Conservation (phyloP, 192 early-diverging fungal genomes). For the Entomortierella lignicola region DNA sequence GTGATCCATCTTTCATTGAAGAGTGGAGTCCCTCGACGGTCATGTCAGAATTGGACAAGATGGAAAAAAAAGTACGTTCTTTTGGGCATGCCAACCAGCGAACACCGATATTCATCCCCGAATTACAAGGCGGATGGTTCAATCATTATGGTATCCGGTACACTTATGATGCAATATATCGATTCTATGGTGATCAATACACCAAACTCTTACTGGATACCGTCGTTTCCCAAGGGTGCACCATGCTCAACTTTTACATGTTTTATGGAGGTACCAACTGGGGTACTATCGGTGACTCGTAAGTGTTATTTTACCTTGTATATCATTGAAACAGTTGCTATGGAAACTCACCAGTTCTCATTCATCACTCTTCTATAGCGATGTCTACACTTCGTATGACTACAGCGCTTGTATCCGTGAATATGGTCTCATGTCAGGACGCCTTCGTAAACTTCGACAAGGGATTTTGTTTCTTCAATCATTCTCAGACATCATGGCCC, state of each 20-base stretch:
- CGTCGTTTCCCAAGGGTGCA: conserved; percentile 72
- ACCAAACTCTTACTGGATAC: conserved; percentile 72
- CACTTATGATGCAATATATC: conserved; percentile 75
- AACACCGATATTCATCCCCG: conserved; percentile 79
- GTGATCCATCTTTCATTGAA: conserved; percentile 55
- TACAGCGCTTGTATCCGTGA: conserved; percentile 83
- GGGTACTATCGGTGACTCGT: conserved; percentile 77
- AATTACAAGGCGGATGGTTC: conserved; percentile 86
- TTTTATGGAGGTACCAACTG: conserved; percentile 85
- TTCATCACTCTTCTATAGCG: conserved; percentile 45
- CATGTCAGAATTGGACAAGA: conserved; percentile 63
- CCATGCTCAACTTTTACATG: conserved; percentile 76
- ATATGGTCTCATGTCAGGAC: conserved; percentile 72
- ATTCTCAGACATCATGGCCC: conserved; percentile 64
- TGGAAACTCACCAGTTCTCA: conserved; percentile 67
- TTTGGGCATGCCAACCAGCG: conserved; percentile 75
- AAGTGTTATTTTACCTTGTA: conserved; percentile 37
- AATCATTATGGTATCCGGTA: conserved; percentile 73
- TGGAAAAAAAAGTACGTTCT: conserved; percentile 73
- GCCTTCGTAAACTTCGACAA: conserved; percentile 68
- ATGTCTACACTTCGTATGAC: conserved; percentile 84
- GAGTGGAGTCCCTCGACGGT: conserved; percentile 68
- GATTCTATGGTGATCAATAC: conserved; percentile 77
- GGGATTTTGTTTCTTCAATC: conserved; percentile 69
- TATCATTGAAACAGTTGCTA: too few relatives aligned